phyloP scores from a whole-genome alignment of 148 eudicot species.

The Diospyros kaki region DNA sequence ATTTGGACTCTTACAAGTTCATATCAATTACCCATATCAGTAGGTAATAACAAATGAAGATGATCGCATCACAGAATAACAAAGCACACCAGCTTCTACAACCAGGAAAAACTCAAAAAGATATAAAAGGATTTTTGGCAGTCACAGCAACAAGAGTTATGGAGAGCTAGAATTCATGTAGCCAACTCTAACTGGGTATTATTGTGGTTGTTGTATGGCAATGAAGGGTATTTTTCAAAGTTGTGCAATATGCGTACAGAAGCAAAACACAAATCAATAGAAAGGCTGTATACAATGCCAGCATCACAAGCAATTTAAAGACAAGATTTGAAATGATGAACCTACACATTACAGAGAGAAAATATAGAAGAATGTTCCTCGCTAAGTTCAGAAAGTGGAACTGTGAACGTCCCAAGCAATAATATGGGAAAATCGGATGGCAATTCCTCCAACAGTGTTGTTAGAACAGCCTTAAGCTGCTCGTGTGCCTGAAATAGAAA shows the following conservation, averaged over 20 bases:
- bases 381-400: conserved; percentile 42
- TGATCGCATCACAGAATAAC: not conserved
- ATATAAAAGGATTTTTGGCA: not conserved
- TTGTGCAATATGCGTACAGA: not conserved
- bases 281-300: not conserved
- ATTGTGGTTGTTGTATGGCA: not conserved
- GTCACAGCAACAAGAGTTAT: not conserved
- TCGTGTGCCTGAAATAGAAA: conserved; percentile 76
- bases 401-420: conserved; percentile 69
- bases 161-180: not conserved
- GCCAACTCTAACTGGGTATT: too few species aligned
- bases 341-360: conserved; percentile 65
- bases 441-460: conserved; percentile 77
- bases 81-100: not conserved
- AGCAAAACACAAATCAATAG: not conserved
- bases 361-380: conserved; percentile 47
- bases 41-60: not conserved
- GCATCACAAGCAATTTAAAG: not conserved
- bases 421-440: conserved; percentile 93
- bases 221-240: not conserved
- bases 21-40: not conserved
- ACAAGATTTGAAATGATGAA: conserved; percentile 3
- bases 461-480: conserved; percentile 86
- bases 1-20: not conserved
- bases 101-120: not conserved